Evolutionary conservation across 202 grass and related monocot species (phyloP), one percentile per base, ranked within the genome.

Genomic region (Carex sylvatica): DNA sequence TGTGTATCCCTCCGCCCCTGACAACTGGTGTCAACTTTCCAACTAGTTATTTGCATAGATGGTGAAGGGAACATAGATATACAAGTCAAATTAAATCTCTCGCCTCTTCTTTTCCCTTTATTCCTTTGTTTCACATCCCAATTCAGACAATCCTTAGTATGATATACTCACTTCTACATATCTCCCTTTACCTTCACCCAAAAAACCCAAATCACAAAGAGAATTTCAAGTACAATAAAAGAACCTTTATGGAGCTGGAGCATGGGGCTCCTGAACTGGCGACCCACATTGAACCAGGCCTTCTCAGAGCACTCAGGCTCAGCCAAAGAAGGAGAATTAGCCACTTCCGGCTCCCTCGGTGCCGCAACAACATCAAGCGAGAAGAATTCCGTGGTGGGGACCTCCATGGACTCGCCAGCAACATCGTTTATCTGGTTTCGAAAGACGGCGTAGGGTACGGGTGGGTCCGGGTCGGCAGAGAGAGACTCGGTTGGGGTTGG

Each of bases 191-290:
- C 4, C 18, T 38, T 74, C 40, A 74, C 44, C n/a, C 9, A 20
- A 22, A 66, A n/a, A 55, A 30, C 24, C 19, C 15, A 70, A 30
- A 83, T 26, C 33, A 35, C 24, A 0, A 52, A 53, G 13, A 46
- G 44, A 14, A 65, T 31, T 61, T n/a, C 60, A 15, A 40, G 28
- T 31, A 49, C 38, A 52, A 64, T 19, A 82, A 89, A 70, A 76
- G 28, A 79, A 96, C 96, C 96, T 85, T 96, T 93, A 76, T 99
- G 93, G 47, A 99, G 91, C 88, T 99, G 96, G 84, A 99, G 89
- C 96, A 99, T 99, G 77, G 93, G 96, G 74, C 96, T 99, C 60
- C 83, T 88, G 69, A 99, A 96, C 33, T 81, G 80, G 72, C 89
- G 73, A 26, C 91, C 89, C 24, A 82, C 84, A 26, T 65, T 88